Base-by-base conservation (phyloP, 1,139 yeast genomes). In the Suhomyces bolitotheri region DNA sequence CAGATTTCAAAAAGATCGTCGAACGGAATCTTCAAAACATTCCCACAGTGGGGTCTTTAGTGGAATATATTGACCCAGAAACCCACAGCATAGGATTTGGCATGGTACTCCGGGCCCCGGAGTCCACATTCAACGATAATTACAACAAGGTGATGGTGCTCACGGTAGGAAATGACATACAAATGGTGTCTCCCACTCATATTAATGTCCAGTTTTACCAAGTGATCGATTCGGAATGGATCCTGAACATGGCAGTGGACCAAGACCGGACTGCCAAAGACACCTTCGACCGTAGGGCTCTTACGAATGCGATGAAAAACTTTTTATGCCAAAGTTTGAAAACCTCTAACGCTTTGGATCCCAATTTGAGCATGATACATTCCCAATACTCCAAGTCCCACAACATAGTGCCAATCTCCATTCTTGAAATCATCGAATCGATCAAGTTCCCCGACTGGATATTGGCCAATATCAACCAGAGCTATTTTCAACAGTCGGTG, bases 21-120 rank as follows among this genome's bases (percentile, higher is more conserved):
- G 45, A 52, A 10, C 44, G 44, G n/a, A 59, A 52, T 36, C 46
- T 46, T n/a, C 39, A 40, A 10, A 35, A 26, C 5, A 43, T 49
- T 9, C 69, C 71, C 0, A 36, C 33, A 1, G 35, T 44, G 4
- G 76, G 76, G 0, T 64, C 73, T 1, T 36, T 70, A 2, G 58
- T 70, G 1, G 71, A 66, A 39, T 60, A 56, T 38, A 35, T 43
- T 3, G 47, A 51, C 21, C 51, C 49, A 4, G 29, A 40, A 28
- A 32, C 44, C 25, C 32, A 34, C 3, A 26, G 43, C 4, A n/a
- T 27, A 7, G 32, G 27, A 2, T 40, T 64, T 24, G 76, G 75
- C 0, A 41, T 67, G 1, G 73, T 71, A 2, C 20, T 70, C 2
- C 44, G 56, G 29, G 58, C 48, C 17, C 49, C 67, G 1, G 38